phyloP scores from a whole-genome alignment of 495 filamentous ascomycete genomes.

The Talaromyces trachyspermus region DNA sequence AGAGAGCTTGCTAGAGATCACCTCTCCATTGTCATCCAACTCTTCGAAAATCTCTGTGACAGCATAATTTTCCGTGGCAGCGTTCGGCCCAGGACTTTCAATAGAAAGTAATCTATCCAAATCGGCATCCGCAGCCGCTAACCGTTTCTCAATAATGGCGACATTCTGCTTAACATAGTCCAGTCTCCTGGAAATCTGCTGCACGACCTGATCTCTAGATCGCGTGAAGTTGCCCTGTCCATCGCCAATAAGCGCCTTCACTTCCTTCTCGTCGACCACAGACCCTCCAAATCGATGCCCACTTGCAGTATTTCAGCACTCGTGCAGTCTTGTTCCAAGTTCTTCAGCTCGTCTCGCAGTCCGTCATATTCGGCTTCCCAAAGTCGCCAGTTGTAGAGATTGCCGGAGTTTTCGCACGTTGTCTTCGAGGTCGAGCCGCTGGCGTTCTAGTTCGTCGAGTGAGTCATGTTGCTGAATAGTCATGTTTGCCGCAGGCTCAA shows the following conservation, averaged over 20 bases:
- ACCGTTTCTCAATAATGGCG: slow-evolving; percentile 51
- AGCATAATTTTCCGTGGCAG: slow-evolving; percentile 47
- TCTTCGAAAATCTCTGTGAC: slow-evolving; percentile 73
- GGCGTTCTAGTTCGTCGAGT: slow-evolving; percentile 56
- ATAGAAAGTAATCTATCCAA: slow-evolving; percentile 51
- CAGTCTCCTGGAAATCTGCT: slow-evolving; percentile 65
- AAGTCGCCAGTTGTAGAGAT: slow-evolving; percentile 79
- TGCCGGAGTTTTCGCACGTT: slow-evolving; percentile 67
- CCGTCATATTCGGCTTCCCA: slow-evolving; percentile 89
- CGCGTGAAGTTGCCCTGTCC: slow-evolving; percentile 23
- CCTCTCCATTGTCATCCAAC: slow-evolving; percentile 84
- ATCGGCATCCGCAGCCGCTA: slow-evolving; percentile 51
- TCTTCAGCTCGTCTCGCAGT: slow-evolving; percentile 68
- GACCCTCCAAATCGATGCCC: slow-evolving; percentile 40
- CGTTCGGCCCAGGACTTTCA: slow-evolving; percentile 22
- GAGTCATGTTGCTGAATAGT: slow-evolving; percentile 24
- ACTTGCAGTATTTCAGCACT: slow-evolving; percentile 44
- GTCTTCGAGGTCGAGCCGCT: slow-evolving; percentile 65
- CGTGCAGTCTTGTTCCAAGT: slow-evolving; percentile 41
- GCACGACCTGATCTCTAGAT: slow-evolving; percentile 55
- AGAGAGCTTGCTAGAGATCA: slow-evolving; percentile 57
- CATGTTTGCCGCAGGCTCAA: slow-evolving; percentile 15
- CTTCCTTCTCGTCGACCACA: slow-evolving; percentile 51
- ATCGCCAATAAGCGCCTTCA: slow-evolving; percentile 28
- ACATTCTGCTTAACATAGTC: slow-evolving; percentile 87